A percentile compares a stretch with the other conserved stretches of the same genome.
Evolutionary conservation across 805 yeast species (phyloP).

Genomic region (Candida manassasensis): DNA sequence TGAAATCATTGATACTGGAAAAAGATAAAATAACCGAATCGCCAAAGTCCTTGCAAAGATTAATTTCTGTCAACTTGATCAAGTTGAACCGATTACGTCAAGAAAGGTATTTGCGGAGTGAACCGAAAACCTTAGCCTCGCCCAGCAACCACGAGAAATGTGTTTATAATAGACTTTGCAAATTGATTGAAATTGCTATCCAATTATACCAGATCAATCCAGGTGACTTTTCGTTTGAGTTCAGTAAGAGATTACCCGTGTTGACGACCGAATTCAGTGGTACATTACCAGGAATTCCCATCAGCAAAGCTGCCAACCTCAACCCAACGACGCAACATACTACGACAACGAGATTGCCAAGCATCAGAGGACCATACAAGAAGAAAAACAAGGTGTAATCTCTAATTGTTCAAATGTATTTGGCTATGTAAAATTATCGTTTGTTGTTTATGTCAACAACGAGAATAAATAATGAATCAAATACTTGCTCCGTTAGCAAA

Average conservation of each 20-base stretch:
- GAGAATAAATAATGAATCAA: conserved; percentile 12
- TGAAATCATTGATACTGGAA: conserved; percentile 23
- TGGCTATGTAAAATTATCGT: no score
- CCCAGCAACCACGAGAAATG: conserved; percentile 24
- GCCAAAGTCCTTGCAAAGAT: conserved; percentile 27
- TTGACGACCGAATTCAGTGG: conserved; percentile 73
- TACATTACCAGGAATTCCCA: conserved; percentile 60
- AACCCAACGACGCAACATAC: conserved; percentile 1
- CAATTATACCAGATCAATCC: conserved; percentile 23
- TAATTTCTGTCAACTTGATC: conserved; percentile 29
- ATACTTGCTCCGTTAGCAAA: conserved; percentile 40
- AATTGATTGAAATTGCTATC: conserved; percentile 29
- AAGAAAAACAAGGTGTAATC: conserved; percentile 30
- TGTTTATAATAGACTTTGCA: conserved; percentile 27
- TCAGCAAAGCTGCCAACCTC: conserved; percentile 14
- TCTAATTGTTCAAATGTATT: no score
- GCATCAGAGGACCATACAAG: conserved; percentile 36
- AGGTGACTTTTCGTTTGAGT: conserved; percentile 20
- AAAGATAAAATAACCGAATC: conserved; percentile 20
- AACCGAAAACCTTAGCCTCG: conserved; percentile 18
- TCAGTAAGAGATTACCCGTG: conserved; percentile 54
- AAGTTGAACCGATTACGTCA: conserved; percentile 38
- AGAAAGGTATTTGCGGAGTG: conserved; percentile 30
- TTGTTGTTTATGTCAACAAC: no score
- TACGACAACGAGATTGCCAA: conserved; percentile 24